Base-by-base conservation (phyloP, 495 filamentous ascomycete species). In the Daldinia decipiens region DNA sequence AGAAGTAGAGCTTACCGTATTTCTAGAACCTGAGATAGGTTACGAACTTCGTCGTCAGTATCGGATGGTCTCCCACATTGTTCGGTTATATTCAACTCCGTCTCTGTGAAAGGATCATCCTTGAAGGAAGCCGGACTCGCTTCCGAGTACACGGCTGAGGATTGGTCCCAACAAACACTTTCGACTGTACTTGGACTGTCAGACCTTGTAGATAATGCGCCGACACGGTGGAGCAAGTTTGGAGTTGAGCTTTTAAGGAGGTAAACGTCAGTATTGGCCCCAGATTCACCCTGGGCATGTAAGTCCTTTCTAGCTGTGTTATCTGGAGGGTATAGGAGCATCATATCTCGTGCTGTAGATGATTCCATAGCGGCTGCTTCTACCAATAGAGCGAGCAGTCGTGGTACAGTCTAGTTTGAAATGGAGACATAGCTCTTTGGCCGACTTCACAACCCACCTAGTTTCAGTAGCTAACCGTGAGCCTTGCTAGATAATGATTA, bases 81-180 rank as follows among this genome's bases (percentile, higher is more conserved):
- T 24, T 59, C 55, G 55, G 32, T 12, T 58, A n/a, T 34, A 1
- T 59, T 34, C 54, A 66, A 47, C 19, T 68, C 65, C 19, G 51
- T 3, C 7, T 60, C 58, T 12, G 12, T 11, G 39, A 21, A 45
- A 21, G 24, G n/a, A 19, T 34, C 45, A n/a, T 47, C 54, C 19
- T 58, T 31, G 50, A 27, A 38, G 6, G 55, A 39, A 54, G 32
- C 55, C n/a, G 64, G 38, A 21, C 64, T 67, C 4, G 31, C 24
- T 27, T 11, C 65, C n/a, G 65, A 68, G 51, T 40, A 31, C 8
- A 26, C 50, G 31, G 57, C 39, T 50, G 57, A 45, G 9, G 26
- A 38, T 15, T 19, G 31, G 24, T 66, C 64, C 31, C 47, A 67
- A 17, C 47, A 67, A 27, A 67, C 24, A 13, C 45, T 54, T 9